Evolutionary conservation across 805 yeast species (phyloP), one percentile per base, ranked within the genome.

Genomic region (Metschnikowia rubicola): DNA sequence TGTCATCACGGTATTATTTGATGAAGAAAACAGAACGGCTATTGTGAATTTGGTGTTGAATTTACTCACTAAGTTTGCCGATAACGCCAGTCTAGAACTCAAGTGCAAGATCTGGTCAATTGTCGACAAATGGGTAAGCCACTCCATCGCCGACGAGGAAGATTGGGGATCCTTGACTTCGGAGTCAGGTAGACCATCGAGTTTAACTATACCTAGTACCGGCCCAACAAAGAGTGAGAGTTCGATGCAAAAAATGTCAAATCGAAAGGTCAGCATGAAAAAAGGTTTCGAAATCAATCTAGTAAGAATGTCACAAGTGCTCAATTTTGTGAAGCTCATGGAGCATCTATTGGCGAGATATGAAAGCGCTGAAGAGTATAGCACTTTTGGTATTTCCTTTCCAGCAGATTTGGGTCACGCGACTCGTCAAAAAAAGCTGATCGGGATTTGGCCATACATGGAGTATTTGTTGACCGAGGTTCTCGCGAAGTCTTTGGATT

Each of bases 361-460:
- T 37, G 26, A 45, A 10, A 47, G 57, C 10, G 59, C 48, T 15
- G 59, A 58, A 17, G 48, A 54, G 30, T 56, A 66, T 39, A 63
- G 32, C 30, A 30, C 37, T 5, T 43, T 39, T 33, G 13, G 37
- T 5, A 58, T 83, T 11, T 72, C 80, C 10, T 86, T 74, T 56
- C 96, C 96, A 0, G 56, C 69, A 7, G 79, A 76, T 43, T 62
- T 89, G 28, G 96, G 96, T 0, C 61, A 62, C 2, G 70, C 72
- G 0, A 78, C 81, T 52, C 75, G 96, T 56, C 40, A 50, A 32
- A 61, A 64, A 43, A 77, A 62, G 38, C 61, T 70, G 30, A 63
- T 73, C 13, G 96, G 96, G 2, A 65, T 89, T 6, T 80, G 90
- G 80, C 89, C 94, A 3, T 92, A 91, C 57, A 62, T 87, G 44